These are phyloP conservation scores for Macrocybe gigantea DNA, from an alignment of 768 basidiomycete species.

Conservation along the genomic window DNA sequence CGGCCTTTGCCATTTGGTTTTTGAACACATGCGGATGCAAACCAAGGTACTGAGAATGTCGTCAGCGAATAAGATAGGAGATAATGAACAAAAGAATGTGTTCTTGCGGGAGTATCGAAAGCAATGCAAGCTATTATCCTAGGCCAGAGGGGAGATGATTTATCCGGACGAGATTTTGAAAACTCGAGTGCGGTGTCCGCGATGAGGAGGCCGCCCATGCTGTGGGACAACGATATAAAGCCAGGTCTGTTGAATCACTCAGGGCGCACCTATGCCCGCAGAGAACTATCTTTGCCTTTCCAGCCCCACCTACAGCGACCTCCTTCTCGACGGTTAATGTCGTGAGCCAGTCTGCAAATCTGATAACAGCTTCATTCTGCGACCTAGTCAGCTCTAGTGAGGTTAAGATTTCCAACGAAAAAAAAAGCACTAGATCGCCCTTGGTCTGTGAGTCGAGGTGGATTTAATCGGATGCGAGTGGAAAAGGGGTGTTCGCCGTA, in stretches of 20 bases:
- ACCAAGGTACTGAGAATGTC: constrained; percentile 65
- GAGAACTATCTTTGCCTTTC: constrained; percentile 75
- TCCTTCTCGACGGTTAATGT: constrained; percentile 84
- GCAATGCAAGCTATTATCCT: constrained; percentile 79
- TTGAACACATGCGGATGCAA: constrained; percentile 84
- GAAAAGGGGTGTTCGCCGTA: constrained; percentile 20
- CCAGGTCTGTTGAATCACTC: background rate
- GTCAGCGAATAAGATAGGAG: background rate
- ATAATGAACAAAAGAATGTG: background rate
- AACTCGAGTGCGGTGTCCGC: constrained; percentile 82
- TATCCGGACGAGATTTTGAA: constrained; percentile 57
- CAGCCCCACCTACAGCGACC: constrained; percentile 71
- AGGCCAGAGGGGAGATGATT: constrained; percentile 75
- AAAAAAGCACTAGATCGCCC: constrained; percentile 69
- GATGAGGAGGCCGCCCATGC: constrained; percentile 90
- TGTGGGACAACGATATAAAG: constrained; percentile 20
- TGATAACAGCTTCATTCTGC: constrained; percentile 75
- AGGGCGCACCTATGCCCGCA: constrained; percentile 78
- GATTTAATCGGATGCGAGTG: background rate
- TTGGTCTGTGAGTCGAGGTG: constrained; percentile 53
- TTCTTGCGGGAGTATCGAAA: constrained; percentile 84
- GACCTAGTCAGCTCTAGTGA: background rate
- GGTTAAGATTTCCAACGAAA: background rate
- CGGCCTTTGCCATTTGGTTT: constrained; percentile 70
- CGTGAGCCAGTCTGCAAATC: constrained; percentile 90